Evolutionary conservation across 2,329 filamentous ascomycete species (phyloP), one percentile per base, ranked within the genome.

Genomic region (Curvularia sp.): DNA sequence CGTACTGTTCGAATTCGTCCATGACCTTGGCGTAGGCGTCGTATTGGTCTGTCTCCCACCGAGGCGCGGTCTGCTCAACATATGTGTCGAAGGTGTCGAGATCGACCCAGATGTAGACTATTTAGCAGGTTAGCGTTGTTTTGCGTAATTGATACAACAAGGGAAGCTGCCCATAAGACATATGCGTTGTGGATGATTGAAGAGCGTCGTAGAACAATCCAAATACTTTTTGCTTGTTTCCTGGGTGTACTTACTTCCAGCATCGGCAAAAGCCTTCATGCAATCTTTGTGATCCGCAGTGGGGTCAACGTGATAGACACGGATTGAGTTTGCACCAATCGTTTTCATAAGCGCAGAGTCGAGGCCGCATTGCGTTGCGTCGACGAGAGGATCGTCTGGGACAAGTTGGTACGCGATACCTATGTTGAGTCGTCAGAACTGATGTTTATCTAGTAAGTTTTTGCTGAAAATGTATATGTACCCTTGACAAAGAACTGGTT

Each of bases 401-500:
- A 81, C 79, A 39, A 88, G 80, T 67, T 86, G 77, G 68, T 94
- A 94, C 51, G 91, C 89, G 70, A 95, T 83, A 62, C 90, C 91
- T 92, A 68, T 12, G 19, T 13, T 6, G 38, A n/a, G 8, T 12
- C 13, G 50, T 72, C 21, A 72, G 62, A 49, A 15, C 19, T 1
- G 4, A 5, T 21, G 4, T 6, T 1, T 1, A 3, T 39, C 1
- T 0, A 18, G 21, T 18, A 18, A 8, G 5, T 3, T 15, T 15
- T 30, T 15, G 5, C 5, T n/a, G 47, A 5, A 12, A 32, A 8
- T 25, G 19, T 1, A 23, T 49, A 49, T 60, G 4, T 77, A 90
- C 91, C 91, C 80, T 93, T 95, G 77, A 95, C 84, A 77, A 87
- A 95, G 82, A 91, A 96, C 74, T 96, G 92, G 30, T 87, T 83